Evolutionary conservation across 257 asterid species (phyloP).

Genomic region (Sherardia arvensis): DNA sequence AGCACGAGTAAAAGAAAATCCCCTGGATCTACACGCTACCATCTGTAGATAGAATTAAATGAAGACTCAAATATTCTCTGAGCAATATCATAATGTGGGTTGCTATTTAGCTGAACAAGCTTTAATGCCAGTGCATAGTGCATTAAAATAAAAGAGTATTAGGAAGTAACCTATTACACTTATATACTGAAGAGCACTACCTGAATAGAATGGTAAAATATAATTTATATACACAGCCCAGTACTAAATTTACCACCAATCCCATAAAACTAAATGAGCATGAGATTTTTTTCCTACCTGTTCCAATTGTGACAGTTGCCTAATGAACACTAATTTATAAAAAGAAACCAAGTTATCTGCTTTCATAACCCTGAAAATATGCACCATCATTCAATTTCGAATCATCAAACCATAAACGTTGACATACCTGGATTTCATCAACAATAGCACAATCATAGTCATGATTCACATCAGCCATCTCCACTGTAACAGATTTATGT

Average conservation of each 20-base stretch:
- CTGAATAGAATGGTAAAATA: background rate
- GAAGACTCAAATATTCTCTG: background rate
- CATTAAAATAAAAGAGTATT: too few species aligned
- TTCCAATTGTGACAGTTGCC: background rate
- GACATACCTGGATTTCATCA: constrained; percentile 88
- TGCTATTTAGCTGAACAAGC: too few species aligned
- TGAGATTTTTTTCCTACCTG: background rate
- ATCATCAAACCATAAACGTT: background rate
- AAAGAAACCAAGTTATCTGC: background rate
- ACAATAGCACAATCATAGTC: constrained; percentile 77
- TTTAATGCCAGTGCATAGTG: background rate
- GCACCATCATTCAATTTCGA: background rate
- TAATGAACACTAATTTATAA: background rate
- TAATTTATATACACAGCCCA: too few species aligned
- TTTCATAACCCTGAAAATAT: background rate
- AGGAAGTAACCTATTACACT: background rate
- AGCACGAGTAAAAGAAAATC: constrained; percentile 94
- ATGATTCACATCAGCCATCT: constrained; percentile 76
- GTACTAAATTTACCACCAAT: background rate
- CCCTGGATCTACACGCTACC: constrained; percentile 77
- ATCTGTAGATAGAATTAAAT: constrained; percentile 37
- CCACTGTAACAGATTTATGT: constrained; percentile 86
- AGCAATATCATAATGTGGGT: background rate
- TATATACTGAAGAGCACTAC: background rate
- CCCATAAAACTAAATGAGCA: background rate